A percentile compares a stretch with the other conserved stretches of the same genome.
Conservation (phyloP, 129 eudicot genomes). For the Calendula officinalis region DNA sequence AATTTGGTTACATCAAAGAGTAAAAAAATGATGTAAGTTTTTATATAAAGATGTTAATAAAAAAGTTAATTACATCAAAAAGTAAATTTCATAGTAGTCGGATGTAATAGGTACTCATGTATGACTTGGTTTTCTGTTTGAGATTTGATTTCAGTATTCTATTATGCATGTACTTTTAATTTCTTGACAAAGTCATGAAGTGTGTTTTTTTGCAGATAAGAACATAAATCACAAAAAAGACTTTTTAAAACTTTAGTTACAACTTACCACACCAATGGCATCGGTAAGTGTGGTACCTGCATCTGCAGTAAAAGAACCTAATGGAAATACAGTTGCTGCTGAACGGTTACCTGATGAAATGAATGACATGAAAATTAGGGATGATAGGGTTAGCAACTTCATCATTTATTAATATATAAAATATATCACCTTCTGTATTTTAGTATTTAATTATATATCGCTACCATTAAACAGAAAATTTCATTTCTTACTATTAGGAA, state of each 20-base stretch:
- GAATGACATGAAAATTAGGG: constrained; percentile 80
- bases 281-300: constrained; percentile 52
- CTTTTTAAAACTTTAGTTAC: not conserved
- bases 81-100: not conserved
- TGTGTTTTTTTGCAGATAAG: constrained; percentile 19
- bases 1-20: no score
- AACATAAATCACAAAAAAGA: not conserved
- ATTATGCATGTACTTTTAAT: not conserved
- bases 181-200: not conserved
- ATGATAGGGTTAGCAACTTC: constrained; percentile 53
- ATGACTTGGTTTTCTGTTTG: constrained; percentile 1
- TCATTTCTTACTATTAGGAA: constrained; percentile 41
- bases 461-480: not conserved
- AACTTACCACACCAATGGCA: constrained; percentile 39
- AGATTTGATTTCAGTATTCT: not conserved
- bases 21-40: no score
- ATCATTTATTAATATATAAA: not conserved
- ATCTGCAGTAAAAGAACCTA: constrained; percentile 52
- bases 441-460: not conserved
- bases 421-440: not conserved
- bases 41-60: no score
- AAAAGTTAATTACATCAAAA: no score
- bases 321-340: constrained; percentile 42
- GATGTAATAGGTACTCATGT: not conserved
- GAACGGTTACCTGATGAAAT: constrained; percentile 70